Evolutionary conservation across 1,139 yeast species (phyloP).

Genomic region (Sugiyamaella novakii): DNA sequence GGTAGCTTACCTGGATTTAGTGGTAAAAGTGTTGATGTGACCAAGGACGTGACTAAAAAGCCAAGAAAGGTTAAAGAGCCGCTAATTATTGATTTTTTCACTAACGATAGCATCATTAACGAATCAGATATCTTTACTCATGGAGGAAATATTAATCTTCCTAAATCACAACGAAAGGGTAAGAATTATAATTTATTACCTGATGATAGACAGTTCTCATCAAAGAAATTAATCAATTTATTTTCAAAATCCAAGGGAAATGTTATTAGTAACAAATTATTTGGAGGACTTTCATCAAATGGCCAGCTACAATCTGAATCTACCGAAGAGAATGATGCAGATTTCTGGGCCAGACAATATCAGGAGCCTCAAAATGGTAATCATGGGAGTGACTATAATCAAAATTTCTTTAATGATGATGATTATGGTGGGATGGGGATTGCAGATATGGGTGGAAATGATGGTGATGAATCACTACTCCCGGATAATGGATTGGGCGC

Average conservation of each 20-base stretch:
- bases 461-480: slow-evolving; percentile 16
- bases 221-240: slow-evolving; percentile 65
- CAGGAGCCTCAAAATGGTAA: slow-evolving; percentile 50
- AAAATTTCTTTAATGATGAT: slow-evolving; percentile 48
- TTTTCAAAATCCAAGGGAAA: slow-evolving; percentile 64
- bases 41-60: slow-evolving; percentile 27
- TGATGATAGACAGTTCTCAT: slow-evolving; percentile 71
- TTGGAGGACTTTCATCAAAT: slow-evolving; percentile 12
- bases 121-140: slow-evolving; percentile 56
- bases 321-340: slow-evolving; percentile 50
- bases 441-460: slow-evolving; percentile 25
- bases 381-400: slow-evolving; percentile 47
- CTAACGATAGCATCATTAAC: slow-evolving; percentile 47
- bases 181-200: slow-evolving; percentile 60
- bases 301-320: not conserved
- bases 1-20: slow-evolving; percentile 9
- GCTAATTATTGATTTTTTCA: slow-evolving; percentile 55
- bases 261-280: slow-evolving; percentile 23
- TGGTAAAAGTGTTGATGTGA: slow-evolving; percentile 28
- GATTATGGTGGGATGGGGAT: slow-evolving; percentile 32
- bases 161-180: slow-evolving; percentile 48
- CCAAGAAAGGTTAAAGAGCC: slow-evolving; percentile 37
- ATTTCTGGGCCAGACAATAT: slow-evolving; percentile 64
- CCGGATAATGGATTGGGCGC: slow-evolving; percentile 1
- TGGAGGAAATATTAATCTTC: slow-evolving; percentile 47